These are phyloP conservation scores for Kurtzmaniella natalensis DNA, from an alignment of 1,139 yeast genomes.

Conservation along the genomic window DNA sequence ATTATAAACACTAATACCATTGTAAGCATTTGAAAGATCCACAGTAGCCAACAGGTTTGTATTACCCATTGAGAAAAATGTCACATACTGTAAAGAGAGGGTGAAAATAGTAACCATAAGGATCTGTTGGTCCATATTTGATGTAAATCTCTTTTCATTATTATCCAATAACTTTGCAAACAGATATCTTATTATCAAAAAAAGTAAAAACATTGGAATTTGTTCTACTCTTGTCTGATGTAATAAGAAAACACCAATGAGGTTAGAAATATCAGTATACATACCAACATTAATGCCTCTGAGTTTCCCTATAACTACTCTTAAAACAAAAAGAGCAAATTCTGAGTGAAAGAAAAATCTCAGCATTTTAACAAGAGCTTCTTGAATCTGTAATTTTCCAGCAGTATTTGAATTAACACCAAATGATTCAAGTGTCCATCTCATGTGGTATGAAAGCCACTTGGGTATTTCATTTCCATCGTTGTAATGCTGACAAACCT, in stretches of 20 bases:
- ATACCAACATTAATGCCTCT: conserved; percentile 21
- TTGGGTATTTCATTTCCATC: conserved; percentile 52
- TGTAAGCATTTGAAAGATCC: conserved; percentile 87
- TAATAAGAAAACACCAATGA: conserved; percentile 52
- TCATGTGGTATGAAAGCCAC: conserved; percentile 26
- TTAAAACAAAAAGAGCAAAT: conserved; percentile 15
- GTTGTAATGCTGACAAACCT: conserved; percentile 49
- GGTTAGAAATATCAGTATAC: conserved; percentile 40
- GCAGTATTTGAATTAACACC: conserved; percentile 13
- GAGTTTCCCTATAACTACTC: conserved; percentile 24
- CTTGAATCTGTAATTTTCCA: conserved; percentile 23
- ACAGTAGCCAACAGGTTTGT: conserved; percentile 91
- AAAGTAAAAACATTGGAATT: conserved; percentile 63
- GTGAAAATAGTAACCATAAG: conserved; percentile 19
- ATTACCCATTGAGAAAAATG: conserved; percentile 85
- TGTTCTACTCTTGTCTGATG: conserved; percentile 67
- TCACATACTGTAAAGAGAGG: conserved; percentile 57
- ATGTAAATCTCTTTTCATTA: conserved; percentile 7
- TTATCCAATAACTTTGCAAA: conserved; percentile 13
- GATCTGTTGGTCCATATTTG: conserved; percentile 20
- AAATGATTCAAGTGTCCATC: conserved; percentile 26
- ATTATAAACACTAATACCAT: conserved; percentile 72
- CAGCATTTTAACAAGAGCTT: conserved; percentile 25
- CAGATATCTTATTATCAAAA: conserved; percentile 34
- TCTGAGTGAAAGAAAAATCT: conserved; percentile 21